A percentile compares a stretch with the other conserved stretches of the same genome.
These are phyloP conservation scores for Leishmania amazonensis DNA, from an alignment of 208 protist genomes.

Conservation along the genomic window DNA sequence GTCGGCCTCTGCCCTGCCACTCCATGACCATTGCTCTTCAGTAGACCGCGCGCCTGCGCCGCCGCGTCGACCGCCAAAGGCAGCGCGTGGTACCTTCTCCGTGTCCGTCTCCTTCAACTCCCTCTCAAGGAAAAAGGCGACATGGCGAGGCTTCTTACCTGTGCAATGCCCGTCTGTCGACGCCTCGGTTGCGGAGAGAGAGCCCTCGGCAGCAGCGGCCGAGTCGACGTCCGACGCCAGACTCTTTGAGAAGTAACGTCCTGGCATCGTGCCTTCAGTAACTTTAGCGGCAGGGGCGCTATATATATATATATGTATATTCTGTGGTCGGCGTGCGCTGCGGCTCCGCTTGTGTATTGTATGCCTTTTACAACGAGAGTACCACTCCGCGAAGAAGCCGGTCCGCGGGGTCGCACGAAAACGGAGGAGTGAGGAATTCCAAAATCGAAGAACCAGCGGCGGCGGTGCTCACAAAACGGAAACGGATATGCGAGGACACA, in stretches of 20 bases:
- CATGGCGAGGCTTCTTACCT: slow-evolving; percentile 15
- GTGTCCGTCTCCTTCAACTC: slow-evolving; percentile 7
- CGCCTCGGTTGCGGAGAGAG: slow-evolving; percentile 1
- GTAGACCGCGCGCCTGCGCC: background rate
- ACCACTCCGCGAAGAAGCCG: background rate
- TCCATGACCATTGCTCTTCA: slow-evolving; percentile 18
- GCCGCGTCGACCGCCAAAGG: background rate
- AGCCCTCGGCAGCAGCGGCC: slow-evolving; percentile 6
- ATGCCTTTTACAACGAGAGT: background rate
- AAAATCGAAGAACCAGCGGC: background rate
- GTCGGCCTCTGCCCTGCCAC: slow-evolving; percentile 28
- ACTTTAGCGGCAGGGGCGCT: background rate
- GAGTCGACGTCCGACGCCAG: background rate
- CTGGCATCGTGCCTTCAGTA: background rate
- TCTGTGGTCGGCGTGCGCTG: background rate
- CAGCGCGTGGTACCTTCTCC: slow-evolving; percentile 1
- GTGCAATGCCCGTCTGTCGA: background rate
- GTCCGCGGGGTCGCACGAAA: slow-evolving; percentile 1
- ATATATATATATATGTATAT: background rate
- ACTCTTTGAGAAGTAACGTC: background rate
- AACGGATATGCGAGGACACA: background rate
- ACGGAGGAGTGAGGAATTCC: background rate
- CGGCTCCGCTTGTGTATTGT: background rate
- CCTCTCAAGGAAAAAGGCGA: slow-evolving; percentile 29
- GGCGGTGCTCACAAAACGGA: background rate